These are phyloP conservation scores for Forsythia viridissima DNA, from an alignment of 257 asterid genomes.

Conservation along the genomic window DNA sequence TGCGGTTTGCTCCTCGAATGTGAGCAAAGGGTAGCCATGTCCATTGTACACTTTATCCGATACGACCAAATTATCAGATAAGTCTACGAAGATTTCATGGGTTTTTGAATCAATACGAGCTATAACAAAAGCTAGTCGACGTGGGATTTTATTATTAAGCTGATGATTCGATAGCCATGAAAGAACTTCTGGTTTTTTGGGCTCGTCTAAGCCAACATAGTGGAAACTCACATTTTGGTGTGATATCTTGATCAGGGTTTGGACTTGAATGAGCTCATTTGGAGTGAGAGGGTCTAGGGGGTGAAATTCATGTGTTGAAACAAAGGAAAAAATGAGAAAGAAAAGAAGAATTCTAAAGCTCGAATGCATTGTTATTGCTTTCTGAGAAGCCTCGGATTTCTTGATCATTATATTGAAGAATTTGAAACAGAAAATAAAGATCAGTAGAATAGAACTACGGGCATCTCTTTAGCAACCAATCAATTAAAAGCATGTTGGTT, in stretches of 20 bases:
- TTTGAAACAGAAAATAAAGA: background rate
- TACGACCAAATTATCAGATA: slow-evolving; percentile 26
- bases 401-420: background rate
- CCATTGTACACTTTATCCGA: slow-evolving; percentile 45
- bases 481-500: too few species aligned
- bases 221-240: slow-evolving; percentile 47
- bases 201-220: slow-evolving; percentile 72
- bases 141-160: background rate
- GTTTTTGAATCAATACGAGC: slow-evolving; percentile 34
- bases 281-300: slow-evolving; percentile 62
- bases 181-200: slow-evolving; percentile 41
- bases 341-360: slow-evolving; percentile 21
- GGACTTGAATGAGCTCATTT: slow-evolving; percentile 48
- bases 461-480: too few species aligned
- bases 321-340: slow-evolving; percentile 1
- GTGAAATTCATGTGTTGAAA: slow-evolving; percentile 31
- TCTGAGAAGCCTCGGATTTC: background rate
- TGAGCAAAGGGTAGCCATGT: slow-evolving; percentile 55
- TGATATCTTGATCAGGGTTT: slow-evolving; percentile 29
- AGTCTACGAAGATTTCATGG: slow-evolving; percentile 52
- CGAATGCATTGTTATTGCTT: slow-evolving; percentile 20
- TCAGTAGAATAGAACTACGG: too few species aligned
- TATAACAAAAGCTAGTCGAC: slow-evolving; percentile 51
- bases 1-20: slow-evolving; percentile 35
- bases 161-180: slow-evolving; percentile 28